Evolutionary conservation across 108 stramenopile species (phyloP), one percentile per base, ranked within the genome.

Genomic region (Fistulifera solaris): DNA sequence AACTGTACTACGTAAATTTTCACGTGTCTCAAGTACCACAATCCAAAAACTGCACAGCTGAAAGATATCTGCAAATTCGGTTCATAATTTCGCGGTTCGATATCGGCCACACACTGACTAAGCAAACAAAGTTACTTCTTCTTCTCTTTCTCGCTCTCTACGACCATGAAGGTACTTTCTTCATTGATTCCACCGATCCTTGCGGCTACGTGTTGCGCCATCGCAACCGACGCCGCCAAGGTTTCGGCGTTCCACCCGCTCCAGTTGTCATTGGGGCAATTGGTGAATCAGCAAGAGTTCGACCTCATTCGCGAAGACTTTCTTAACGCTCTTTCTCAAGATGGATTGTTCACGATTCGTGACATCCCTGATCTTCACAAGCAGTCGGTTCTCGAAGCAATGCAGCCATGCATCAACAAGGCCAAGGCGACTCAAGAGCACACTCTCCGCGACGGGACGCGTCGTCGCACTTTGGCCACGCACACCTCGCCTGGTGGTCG

Each of bases 401-500:
- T 45, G 44, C 44, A 45, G 16, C 16, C 44, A 6, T 45, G 44
- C 21, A 21, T 21, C 19, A 17, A 19, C 21, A 45, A 35, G n/a
- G 22, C 14, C 28, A 39, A 47, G 12, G 65, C 58, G 15, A 48
- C 38, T 26, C 11, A 19, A 16, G 28, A 53, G 10, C 41, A 61
- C 16, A 35, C 48, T 39, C 70, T 70, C 40, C 19, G 38, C 12
- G 76, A 77, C 56, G 66, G 68, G 2, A 63, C 66, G 15, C 24
- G 26, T 21, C 72, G 77, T 1, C 62, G 50, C 1, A 73, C 77
- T 11, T 15, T 77, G 55, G 67, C n/a, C 59, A 54, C 38, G 43
- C 64, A 24, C 13, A 52, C 24, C 31, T 35, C 31, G 31, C 31
- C 31, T 35, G 46, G 41, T 26, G 17, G 13, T 18, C 19, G 24